Conservation (phyloP, 225 moss, liverwort and hornwort species). For the Marchantia polymorpha region DNA sequence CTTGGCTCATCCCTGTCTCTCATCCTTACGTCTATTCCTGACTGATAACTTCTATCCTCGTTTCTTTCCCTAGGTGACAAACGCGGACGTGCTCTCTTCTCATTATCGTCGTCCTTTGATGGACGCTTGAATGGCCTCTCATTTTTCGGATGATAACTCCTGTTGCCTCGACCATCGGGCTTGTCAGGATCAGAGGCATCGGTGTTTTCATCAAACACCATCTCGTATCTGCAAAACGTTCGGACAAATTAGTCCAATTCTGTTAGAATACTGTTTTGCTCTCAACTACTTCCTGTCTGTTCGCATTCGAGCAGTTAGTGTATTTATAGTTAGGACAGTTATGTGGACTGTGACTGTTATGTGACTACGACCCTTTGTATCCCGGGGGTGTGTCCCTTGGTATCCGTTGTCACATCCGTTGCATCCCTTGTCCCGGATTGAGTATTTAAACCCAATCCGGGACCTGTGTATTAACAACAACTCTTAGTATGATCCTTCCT, state of each 20-base stretch:
- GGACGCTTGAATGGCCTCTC: neutral
- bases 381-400: too few species aligned
- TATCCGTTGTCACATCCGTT: too few species aligned
- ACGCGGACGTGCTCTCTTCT: conserved; percentile 13
- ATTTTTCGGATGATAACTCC: neutral
- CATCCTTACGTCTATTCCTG: conserved; percentile 1
- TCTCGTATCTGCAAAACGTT: conserved; percentile 64
- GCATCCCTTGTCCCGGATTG: too few species aligned
- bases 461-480: too few species aligned
- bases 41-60: neutral
- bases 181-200: conserved; percentile 26
- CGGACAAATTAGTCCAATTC: neutral
- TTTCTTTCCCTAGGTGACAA: conserved; percentile 11
- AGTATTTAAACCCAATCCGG: too few species aligned
- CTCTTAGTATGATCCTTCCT: too few species aligned
- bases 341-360: too few species aligned
- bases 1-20: neutral
- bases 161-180: conserved; percentile 1
- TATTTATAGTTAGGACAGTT: too few species aligned
- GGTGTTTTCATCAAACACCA: conserved; percentile 71
- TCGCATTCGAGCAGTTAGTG: too few species aligned
- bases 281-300: too few species aligned
- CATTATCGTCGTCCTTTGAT: conserved; percentile 10
- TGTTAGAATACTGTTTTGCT: too few species aligned
- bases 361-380: too few species aligned